These are phyloP conservation scores for Dorcoceras hygrometricum DNA, from an alignment of 257 asterid species.

Conservation along the genomic window DNA sequence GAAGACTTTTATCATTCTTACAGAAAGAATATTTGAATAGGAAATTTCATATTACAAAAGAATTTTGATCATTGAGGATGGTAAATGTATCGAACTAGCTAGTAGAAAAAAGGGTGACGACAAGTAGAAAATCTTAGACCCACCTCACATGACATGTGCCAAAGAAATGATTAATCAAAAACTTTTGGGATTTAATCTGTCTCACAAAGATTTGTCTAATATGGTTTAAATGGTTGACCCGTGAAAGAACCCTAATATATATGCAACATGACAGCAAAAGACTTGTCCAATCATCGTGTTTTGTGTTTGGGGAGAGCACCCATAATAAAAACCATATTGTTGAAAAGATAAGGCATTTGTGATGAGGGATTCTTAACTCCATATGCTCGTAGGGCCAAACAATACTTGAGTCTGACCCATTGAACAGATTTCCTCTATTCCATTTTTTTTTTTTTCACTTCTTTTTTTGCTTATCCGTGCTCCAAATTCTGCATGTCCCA, in stretches of 20 bases:
- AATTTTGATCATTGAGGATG: neutral
- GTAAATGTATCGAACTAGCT: neutral
- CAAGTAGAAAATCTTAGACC: neutral
- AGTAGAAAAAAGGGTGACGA: neutral
- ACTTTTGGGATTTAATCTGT: too few species aligned
- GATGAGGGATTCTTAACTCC: conserved; percentile 12
- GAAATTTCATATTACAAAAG: neutral
- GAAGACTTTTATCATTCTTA: too few species aligned
- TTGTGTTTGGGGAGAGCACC: neutral
- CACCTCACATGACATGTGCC: neutral
- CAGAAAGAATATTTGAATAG: neutral
- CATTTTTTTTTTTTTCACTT: neutral
- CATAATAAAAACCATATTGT: neutral
- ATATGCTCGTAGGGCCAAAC: neutral
- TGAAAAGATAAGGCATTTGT: conserved; percentile 13
- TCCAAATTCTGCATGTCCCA: neutral
- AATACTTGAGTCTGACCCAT: neutral
- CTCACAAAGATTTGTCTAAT: too few species aligned
- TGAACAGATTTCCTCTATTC: neutral
- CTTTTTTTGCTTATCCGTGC: neutral
- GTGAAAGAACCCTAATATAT: neutral
- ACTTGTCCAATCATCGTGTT: neutral
- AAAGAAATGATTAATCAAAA: too few species aligned
- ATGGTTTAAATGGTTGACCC: neutral
- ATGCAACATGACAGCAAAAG: neutral